Evolutionary conservation across 768 basidiomycete genomes (phyloP).

Genomic region (Chiua virens): DNA sequence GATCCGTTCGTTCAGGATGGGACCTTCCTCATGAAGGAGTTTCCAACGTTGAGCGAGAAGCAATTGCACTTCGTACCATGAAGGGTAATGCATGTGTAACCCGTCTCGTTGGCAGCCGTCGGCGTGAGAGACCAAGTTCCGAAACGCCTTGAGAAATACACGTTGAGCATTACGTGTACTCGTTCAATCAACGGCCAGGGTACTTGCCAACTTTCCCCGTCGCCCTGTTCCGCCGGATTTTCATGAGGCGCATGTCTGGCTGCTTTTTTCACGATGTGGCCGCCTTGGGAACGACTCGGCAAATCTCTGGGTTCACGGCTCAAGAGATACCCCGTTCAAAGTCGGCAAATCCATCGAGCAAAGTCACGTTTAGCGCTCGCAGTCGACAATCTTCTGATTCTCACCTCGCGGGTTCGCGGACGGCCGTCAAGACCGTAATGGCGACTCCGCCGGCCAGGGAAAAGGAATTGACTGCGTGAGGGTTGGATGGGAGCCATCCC

Average conservation of each 20-base stretch:
- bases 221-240: conserved; percentile 24
- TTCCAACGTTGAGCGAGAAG: conserved; percentile 2
- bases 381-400: conserved; percentile 14
- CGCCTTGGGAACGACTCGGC: conserved; percentile 27
- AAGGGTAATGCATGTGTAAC: conserved; percentile 10
- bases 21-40: too few species aligned
- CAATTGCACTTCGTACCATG: conserved; percentile 8
- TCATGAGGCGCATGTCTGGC: conserved; percentile 7
- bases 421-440: conserved; percentile 10
- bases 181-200: background rate
- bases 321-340: conserved; percentile 3
- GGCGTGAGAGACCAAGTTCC: conserved; percentile 13
- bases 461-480: background rate
- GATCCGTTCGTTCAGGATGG: background rate
- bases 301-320: conserved; percentile 15
- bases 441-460: conserved; percentile 10
- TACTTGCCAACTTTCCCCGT: conserved; percentile 9
- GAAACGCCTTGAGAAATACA: background rate
- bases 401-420: conserved; percentile 11
- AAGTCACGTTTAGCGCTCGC: background rate
- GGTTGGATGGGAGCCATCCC: background rate
- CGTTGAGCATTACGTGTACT: conserved; percentile 15
- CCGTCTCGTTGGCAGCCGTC: conserved; percentile 1
- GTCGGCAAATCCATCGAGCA: background rate
- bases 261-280: conserved; percentile 12